Evolutionary conservation across 257 asterid species (phyloP).

Genomic region (Ilex aquifolium): DNA sequence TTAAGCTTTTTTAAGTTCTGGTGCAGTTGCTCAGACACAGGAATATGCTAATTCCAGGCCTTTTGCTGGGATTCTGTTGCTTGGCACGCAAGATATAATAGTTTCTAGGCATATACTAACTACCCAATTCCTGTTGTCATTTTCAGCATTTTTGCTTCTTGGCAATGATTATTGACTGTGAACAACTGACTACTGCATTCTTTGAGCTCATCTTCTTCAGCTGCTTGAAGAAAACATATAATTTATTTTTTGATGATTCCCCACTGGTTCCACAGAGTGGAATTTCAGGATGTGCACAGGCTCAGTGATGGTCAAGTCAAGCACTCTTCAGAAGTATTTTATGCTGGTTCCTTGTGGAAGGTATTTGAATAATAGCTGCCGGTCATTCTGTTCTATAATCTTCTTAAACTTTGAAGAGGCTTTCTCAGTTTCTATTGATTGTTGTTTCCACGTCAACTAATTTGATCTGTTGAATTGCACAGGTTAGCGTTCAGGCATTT

Average conservation of each 20-base stretch:
- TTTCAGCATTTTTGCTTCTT: too few species aligned
- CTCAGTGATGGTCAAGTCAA: conserved; percentile 92
- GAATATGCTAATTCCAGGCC: too few species aligned
- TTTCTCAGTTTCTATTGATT: neutral
- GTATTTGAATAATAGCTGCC: conserved; percentile 27
- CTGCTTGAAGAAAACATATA: conserved; percentile 6
- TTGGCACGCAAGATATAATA: too few species aligned
- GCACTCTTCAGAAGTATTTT: conserved; percentile 86
- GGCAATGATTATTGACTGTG: neutral
- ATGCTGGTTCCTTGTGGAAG: conserved; percentile 99
- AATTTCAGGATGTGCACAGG: conserved; percentile 86
- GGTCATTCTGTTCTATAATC: neutral
- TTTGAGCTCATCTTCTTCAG: conserved; percentile 2
- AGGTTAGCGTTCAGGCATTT: conserved; percentile 97
- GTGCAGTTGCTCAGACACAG: too few species aligned
- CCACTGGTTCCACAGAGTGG: conserved; percentile 57
- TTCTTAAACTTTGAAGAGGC: neutral
- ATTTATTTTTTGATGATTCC: conserved; percentile 6
- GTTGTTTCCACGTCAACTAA: neutral
- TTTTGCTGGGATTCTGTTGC: too few species aligned
- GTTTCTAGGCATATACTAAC: too few species aligned
- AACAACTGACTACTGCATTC: conserved; percentile 7
- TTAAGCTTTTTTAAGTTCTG: conserved; percentile 4
- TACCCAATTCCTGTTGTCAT: too few species aligned
- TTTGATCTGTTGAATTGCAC: conserved; percentile 26